Evolutionary conservation across 148 eudicot species (phyloP), one percentile per base, ranked within the genome.

Genomic region (Chenopodium formosanum): DNA sequence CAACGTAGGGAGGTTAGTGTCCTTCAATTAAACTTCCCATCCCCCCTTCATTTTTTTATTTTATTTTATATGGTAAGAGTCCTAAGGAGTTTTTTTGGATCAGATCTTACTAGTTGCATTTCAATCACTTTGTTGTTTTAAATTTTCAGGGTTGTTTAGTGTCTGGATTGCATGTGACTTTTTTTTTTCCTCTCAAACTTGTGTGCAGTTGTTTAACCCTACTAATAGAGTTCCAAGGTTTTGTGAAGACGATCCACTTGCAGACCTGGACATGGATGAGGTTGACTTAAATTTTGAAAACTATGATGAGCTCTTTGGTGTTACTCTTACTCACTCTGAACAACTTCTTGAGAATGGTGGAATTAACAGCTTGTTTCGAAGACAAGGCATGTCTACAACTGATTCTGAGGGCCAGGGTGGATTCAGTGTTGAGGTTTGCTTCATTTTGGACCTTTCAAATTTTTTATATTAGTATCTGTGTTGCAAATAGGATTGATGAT

Each of bases 231-330:
- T 74, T 27, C 81, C 83, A 79, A 85, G 80, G 62, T 69, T 81
- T 62, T 86, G 76, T 79, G 89, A 89, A 62, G 90, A 90, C 75
- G 93, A 86, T 77, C 87, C 53, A n/a, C 86, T 29, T 75, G 84
- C 77, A 60, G 87, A 84, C 63, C 71, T 88, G 37, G 80, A 84
- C 84, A 83, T 88, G 87, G 90, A 85, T 73, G 86, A 75, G 78
- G 81, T 88, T 75, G 90, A 86, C 76, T 56, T 84, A 44, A 85
- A 85, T 76, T 73, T 88, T 78, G 89, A 86, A 32, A 88, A 86
- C 82, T 88, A 88, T 78, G 86, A 88, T 1, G 90, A 86, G 80
- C 87, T 88, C 78, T 88, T 88, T 27, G 90, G 87, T 66, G 66
- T 84, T 44, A 82, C 87, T 71, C 89, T 78, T 48, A 84, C 81